phyloP scores from a whole-genome alignment of 2,329 filamentous ascomycete genomes.

The Fusarium napiforme region DNA sequence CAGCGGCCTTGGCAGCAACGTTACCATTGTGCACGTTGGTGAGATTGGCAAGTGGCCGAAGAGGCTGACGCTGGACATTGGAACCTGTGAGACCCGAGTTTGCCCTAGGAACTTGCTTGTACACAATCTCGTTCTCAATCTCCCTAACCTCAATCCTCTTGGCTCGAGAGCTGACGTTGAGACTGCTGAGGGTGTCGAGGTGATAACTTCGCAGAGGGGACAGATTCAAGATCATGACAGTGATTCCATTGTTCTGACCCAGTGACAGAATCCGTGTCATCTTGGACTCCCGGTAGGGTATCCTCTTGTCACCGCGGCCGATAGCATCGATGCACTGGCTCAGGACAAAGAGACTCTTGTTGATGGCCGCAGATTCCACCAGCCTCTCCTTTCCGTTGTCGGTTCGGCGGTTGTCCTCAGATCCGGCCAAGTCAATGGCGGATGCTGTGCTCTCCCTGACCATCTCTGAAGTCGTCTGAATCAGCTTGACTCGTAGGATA shows the following conservation, averaged over 20 bases:
- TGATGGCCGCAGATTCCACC: conserved; percentile 96
- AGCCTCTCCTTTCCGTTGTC: conserved; percentile 93
- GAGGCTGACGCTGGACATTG: conserved; percentile 73
- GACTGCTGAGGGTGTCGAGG: conserved; percentile 89
- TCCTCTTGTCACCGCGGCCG: conserved; percentile 76
- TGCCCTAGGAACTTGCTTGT: conserved; percentile 76
- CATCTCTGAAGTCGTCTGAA: conserved; percentile 75
- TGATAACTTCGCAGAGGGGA: conserved; percentile 93
- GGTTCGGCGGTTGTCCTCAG: conserved; percentile 93
- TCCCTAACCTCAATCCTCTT: conserved; percentile 97
- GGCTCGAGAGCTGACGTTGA: conserved; percentile 94
- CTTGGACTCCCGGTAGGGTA: conserved; percentile 94
- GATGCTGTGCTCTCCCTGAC: conserved; percentile 84
- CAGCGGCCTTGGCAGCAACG: conserved; percentile 58
- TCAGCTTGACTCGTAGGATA: conserved; percentile 89
- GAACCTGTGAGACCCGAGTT: conserved; percentile 52
- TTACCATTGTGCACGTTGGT: conserved; percentile 77
- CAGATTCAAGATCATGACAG: conserved; percentile 95
- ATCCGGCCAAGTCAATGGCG: conserved; percentile 94
- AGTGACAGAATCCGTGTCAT: conserved; percentile 95
- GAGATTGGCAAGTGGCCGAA: conserved; percentile 79
- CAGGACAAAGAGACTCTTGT: conserved; percentile 94
- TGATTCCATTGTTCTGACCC: conserved; percentile 94
- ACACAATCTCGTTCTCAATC: conserved; percentile 94
- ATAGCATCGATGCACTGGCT: conserved; percentile 97